Evolutionary conservation across 352 stramenopile genomes (phyloP), one percentile per base, ranked within the genome.

Genomic region (Globisporangium iwayamae): DNA sequence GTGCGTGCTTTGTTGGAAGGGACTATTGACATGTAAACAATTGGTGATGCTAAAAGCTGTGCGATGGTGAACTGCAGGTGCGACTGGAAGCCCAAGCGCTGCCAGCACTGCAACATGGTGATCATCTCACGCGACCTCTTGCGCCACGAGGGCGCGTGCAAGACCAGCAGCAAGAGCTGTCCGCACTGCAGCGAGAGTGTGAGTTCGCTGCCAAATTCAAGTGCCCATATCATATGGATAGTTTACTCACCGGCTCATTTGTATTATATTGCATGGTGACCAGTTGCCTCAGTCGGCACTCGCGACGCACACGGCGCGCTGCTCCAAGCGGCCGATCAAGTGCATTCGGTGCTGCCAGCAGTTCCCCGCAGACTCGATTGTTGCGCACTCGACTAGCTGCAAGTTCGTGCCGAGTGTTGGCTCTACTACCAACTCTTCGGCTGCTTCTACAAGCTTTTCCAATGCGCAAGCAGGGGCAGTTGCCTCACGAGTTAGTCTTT

Each of bases 51-150:
- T 11, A 41, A 41, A 41, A 41, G 36, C 9, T 28, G 4, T 11
- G 0, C 30, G 41, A 25, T 14, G 7, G 0, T 32, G 25, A 9
- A 41, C 11, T 9, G 36, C 53, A 91, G 81, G 22, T 93, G 85
- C 30, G 81, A 93, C 63, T 91, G 82, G 85, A 86, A 87, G 51
- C 85, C 85, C 0, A 86, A 82, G 66, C 79, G 81, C 20, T 93
- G 85, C 50, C 83, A 91, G 50, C 79, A 90, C 59, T 93, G 82
- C 69, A 91, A 90, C 61, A 91, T 91, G 85, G 83, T 91, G 22
- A 85, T 93, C 54, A 91, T 91, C 60, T 75, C 78, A 16, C 74
- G 81, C 4, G 83, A 91, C 51, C 62, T 91, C 9, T 41, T 55
- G 1, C 79, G 82, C 1, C 85, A 93, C 62, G 85, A 93, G 67